A percentile compares a stretch with the other conserved stretches of the same genome.
Conservation (phyloP, 495 filamentous ascomycete genomes). For the Patellaria atrata region DNA sequence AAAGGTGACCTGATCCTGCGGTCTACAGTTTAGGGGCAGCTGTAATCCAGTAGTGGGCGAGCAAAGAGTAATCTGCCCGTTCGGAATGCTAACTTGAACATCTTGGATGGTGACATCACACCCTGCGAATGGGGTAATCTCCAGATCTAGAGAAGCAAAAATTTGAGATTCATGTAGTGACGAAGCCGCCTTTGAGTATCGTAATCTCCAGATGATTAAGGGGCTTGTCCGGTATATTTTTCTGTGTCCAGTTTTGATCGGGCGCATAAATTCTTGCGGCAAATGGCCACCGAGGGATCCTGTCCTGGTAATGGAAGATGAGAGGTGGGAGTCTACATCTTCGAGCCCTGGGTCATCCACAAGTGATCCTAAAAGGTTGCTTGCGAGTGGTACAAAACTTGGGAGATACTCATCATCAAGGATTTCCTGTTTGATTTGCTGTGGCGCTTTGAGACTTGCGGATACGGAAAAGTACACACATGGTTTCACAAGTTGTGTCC, state of each 20-base stretch:
- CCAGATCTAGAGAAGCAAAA: constrained; percentile 72
- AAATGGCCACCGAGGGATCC: constrained; percentile 51
- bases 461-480: constrained; percentile 62
- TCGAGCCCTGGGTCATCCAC: constrained; percentile 49
- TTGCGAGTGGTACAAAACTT: constrained; percentile 55
- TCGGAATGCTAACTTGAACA: constrained; percentile 51
- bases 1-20: constrained; percentile 73
- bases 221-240: constrained; percentile 61
- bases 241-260: constrained; percentile 44
- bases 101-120: constrained; percentile 55
- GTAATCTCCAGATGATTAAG: constrained; percentile 67
- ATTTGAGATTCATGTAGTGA: constrained; percentile 34
- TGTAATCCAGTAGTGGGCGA: constrained; percentile 33
- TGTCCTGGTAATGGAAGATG: constrained; percentile 62
- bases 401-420: constrained; percentile 61
- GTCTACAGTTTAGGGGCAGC: constrained; percentile 47
- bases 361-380: constrained; percentile 72
- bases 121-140: constrained; percentile 69
- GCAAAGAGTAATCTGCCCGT: too few species aligned
- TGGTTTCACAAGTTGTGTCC: constrained; percentile 64
- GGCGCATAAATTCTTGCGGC: constrained; percentile 45
- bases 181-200: constrained; percentile 58
- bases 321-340: constrained; percentile 58
- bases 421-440: constrained; percentile 33
- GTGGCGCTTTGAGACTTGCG: constrained; percentile 47